Conservation (phyloP, 192 early-diverging fungal genomes). For the Entophlyctis luteolus region DNA sequence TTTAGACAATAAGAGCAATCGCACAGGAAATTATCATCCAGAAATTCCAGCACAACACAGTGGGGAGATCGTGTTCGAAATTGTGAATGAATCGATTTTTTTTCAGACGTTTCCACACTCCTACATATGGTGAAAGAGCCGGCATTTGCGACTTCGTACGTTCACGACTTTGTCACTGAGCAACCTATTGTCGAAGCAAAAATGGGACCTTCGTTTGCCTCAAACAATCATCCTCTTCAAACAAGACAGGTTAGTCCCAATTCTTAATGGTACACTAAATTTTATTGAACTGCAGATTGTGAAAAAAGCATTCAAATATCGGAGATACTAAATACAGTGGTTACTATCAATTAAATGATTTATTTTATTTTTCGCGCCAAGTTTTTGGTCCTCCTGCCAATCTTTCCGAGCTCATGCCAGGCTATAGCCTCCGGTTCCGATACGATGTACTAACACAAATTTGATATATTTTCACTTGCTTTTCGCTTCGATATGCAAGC, state of each 20-base stretch:
- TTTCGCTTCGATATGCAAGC: too few species aligned
- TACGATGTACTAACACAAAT: too few species aligned
- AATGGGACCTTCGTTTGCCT: constrained; percentile 16
- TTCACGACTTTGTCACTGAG: constrained; percentile 4
- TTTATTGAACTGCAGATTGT: constrained; percentile 19
- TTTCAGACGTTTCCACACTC: constrained; percentile 14
- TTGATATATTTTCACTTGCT: too few species aligned
- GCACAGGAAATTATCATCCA: not conserved
- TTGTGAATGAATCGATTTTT: not conserved
- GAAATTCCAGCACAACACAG: not conserved
- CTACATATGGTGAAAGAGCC: constrained; percentile 18
- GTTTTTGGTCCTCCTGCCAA: too few species aligned
- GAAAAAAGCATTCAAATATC: constrained; percentile 29
- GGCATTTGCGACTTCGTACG: constrained; percentile 7
- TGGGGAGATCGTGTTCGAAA: not conserved
- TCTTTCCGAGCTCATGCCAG: too few species aligned
- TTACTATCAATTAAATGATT: not conserved
- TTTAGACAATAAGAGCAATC: constrained; percentile 23
- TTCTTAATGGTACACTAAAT: not conserved
- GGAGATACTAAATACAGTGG: not conserved
- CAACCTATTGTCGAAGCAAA: constrained; percentile 15
- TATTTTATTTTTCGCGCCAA: too few species aligned
- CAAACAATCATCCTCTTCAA: constrained; percentile 8
- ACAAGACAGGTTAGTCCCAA: constrained; percentile 23
- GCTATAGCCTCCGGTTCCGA: too few species aligned